Evolutionary conservation across 1,284 basidiomycete genomes (phyloP), one percentile per base, ranked within the genome.

Genomic region (Cutaneotrichosporon sp.): DNA sequence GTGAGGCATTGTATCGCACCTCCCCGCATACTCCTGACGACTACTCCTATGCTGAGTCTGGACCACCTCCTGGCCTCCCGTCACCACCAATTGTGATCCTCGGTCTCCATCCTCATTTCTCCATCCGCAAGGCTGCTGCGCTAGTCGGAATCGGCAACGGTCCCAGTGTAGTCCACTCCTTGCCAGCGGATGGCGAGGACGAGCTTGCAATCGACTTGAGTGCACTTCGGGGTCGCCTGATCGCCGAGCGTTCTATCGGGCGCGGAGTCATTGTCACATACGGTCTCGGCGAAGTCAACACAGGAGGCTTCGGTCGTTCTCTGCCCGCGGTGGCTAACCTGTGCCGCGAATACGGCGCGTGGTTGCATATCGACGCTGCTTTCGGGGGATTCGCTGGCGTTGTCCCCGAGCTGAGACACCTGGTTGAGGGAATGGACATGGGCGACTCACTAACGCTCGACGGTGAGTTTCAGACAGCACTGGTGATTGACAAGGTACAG

Each of bases 241-340:
- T 57, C 29, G 53, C 49, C 11, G 70, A 73, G 39, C 42, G 58
- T 6, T 52, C 55, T 5, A 44, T 49, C 0, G 70, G 71, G 1
- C 62, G 67, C 37, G 75, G 68, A 0, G 64, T 71, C 0, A 75
- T 80, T 22, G 73, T 80, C 1, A 68, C 65, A 1, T 70, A 75
- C 19, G 72, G 72, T 4, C 64, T 78, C 20, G 79, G 79, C 5
- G 79, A 81, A 61, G 79, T 81, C 27, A 80, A 80, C 59, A 80
- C 79, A 52, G 77, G 77, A 19, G 76, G 70, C 3, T 75, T 76
- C 47, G 77, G 73, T 3, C 64, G 61, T 10, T 61, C 67, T 12
- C 51, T 75, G 25, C 58, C 52, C 12, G 52, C 62, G 3, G 65
- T 79, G 10, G 68, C 74, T 4, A 51, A 46, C 4, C 59, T 80